Evolutionary conservation across 2,329 filamentous ascomycete species (phyloP).

Genomic region (Zymoseptoria ardabiliae): DNA sequence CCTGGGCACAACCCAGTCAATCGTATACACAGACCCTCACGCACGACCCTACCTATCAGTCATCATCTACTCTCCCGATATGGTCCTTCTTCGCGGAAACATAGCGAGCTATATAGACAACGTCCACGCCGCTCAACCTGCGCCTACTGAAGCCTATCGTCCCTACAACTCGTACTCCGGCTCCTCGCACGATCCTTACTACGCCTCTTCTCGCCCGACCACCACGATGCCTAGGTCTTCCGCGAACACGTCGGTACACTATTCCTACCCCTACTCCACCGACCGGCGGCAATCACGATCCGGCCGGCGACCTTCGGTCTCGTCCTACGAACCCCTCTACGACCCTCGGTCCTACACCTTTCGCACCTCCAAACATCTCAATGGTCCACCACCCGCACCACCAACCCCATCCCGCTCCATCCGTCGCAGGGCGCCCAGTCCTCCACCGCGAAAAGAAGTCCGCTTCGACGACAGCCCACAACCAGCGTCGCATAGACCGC

Average conservation of each 20-base stretch:
- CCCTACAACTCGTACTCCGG: background rate
- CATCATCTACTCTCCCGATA: background rate
- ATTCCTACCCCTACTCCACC: background rate
- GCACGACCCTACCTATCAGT: background rate
- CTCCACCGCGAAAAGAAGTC: constrained; percentile 11
- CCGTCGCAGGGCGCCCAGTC: constrained; percentile 2
- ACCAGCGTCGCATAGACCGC: constrained; percentile 5
- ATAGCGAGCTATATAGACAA: background rate
- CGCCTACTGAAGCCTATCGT: background rate
- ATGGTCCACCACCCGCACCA: no score
- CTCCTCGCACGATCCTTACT: background rate
- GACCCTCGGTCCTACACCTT: background rate
- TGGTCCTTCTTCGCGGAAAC: background rate
- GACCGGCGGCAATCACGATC: background rate
- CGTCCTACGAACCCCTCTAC: background rate
- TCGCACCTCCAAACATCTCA: background rate
- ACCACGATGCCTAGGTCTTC: background rate
- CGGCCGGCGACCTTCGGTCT: background rate
- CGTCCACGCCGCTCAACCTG: background rate
- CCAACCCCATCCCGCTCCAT: background rate
- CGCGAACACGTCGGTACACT: background rate
- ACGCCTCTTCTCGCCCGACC: background rate
- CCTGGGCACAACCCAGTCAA: background rate
- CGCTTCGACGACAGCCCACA: constrained; percentile 13
- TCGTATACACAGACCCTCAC: background rate